phyloP scores from a whole-genome alignment of 1,284 basidiomycete genomes.

The Agroathelia rolfsii region DNA sequence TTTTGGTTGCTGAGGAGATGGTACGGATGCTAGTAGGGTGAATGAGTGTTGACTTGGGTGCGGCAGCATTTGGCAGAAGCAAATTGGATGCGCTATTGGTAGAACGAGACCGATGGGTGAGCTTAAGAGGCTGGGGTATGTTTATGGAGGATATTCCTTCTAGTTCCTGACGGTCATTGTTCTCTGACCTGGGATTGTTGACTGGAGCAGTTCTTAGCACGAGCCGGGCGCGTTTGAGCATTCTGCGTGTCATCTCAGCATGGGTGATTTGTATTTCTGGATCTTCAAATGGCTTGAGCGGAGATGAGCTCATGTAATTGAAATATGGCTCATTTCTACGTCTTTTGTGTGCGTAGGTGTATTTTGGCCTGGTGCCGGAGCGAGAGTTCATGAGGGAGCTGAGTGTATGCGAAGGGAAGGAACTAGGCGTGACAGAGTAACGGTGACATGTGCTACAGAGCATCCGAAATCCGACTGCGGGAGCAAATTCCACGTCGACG shows the following conservation, averaged over 20 bases:
- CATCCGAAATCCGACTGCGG: conserved; percentile 12
- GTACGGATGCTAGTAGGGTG: too few species aligned
- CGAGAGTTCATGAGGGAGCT: conserved; percentile 1
- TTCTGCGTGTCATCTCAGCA: conserved; percentile 35
- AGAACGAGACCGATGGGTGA: too few species aligned
- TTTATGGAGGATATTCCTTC: conserved; percentile 13
- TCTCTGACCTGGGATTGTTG: too few species aligned
- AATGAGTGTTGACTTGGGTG: too few species aligned
- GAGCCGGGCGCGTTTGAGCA: conserved; percentile 37
- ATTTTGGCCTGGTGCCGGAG: conserved; percentile 12
- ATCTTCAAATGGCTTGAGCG: conserved; percentile 23
- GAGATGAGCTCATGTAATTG: conserved; percentile 23
- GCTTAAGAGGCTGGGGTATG: too few species aligned
- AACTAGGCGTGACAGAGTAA: too few species aligned
- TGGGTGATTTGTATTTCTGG: conserved; percentile 26
- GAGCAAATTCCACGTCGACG: conserved; percentile 5
- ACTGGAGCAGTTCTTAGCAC: too few species aligned
- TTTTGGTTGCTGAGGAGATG: too few species aligned
- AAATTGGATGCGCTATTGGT: too few species aligned
- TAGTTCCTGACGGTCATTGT: background rate
- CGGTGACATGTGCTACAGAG: conserved; percentile 13
- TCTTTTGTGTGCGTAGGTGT: conserved; percentile 25
- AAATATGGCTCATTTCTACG: conserved; percentile 11
- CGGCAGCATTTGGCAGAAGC: too few species aligned
- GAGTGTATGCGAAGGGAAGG: too few species aligned